A percentile compares a stretch with the other conserved stretches of the same genome.
phyloP scores from a whole-genome alignment of 1,284 basidiomycete genomes.

The Leccinum huronense region DNA sequence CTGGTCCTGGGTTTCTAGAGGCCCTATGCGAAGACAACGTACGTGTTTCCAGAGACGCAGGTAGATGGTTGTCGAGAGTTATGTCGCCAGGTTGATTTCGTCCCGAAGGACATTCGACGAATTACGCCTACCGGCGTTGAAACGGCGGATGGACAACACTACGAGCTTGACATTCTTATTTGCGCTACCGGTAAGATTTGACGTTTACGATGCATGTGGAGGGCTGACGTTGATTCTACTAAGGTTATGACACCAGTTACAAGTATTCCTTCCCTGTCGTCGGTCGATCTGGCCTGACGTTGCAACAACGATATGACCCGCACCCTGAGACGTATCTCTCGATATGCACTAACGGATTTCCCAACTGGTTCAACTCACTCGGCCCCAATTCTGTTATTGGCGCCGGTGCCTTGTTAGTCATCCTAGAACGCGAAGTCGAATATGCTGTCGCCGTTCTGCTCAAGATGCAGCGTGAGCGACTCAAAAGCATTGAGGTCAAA shows the following conservation, averaged over 20 bases:
- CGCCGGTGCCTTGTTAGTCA: constrained; percentile 40
- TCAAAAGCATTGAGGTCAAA: constrained; percentile 60
- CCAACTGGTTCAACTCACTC: constrained; percentile 56
- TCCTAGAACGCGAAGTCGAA: constrained; percentile 56
- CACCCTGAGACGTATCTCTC: constrained; percentile 57
- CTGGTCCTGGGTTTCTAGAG: constrained; percentile 65
- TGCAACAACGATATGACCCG: constrained; percentile 51
- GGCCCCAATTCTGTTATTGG: constrained; percentile 49
- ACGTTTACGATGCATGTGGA: neutral
- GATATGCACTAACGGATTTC: constrained; percentile 57
- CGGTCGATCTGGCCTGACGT: constrained; percentile 47
- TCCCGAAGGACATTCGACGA: constrained; percentile 47
- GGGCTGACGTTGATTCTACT: neutral
- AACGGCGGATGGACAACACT: constrained; percentile 49
- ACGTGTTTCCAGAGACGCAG: constrained; percentile 8
- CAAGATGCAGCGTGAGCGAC: constrained; percentile 58
- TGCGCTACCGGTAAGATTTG: constrained; percentile 50
- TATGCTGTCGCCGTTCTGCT: constrained; percentile 52
- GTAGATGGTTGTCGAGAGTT: constrained; percentile 1
- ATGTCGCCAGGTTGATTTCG: constrained; percentile 53
- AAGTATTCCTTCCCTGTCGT: constrained; percentile 51
- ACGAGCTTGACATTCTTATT: constrained; percentile 58
- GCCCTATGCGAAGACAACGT: constrained; percentile 35
- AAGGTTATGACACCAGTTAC: constrained; percentile 55
- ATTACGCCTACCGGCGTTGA: constrained; percentile 56